Percentiles rank a stretch among this genome's conserved stretches.
phyloP scores from a whole-genome alignment of 352 stramenopile species.

The Thraustochytrium sp. region DNA sequence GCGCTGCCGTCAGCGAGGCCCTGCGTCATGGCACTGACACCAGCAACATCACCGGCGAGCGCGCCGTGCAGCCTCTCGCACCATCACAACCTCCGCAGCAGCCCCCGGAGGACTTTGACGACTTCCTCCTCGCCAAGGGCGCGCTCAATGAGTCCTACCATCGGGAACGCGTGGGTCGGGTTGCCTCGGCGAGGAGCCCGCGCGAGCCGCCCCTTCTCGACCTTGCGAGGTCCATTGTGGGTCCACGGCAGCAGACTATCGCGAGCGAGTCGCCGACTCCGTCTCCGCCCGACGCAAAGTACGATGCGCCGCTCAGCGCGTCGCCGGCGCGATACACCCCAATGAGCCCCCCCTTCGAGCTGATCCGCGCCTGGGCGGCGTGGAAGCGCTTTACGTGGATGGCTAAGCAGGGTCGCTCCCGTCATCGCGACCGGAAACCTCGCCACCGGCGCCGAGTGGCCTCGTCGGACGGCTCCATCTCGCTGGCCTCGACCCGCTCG shows the following conservation, averaged over 20 bases:
- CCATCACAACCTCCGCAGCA: not conserved
- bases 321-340: not conserved
- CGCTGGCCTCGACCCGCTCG: no score
- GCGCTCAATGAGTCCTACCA: not conserved
- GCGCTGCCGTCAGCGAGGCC: not conserved
- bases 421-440: not conserved
- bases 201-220: no score
- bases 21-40: no score
- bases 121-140: not conserved
- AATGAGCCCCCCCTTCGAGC: not conserved
- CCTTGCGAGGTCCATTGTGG: no score
- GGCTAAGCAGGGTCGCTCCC: not conserved
- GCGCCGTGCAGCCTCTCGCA: not conserved
- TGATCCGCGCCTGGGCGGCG: not conserved
- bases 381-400: conserved; percentile 12
- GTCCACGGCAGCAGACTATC: no score
- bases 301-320: not conserved
- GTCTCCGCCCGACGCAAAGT: not conserved
- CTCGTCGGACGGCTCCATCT: no score
- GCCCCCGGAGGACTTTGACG: not conserved
- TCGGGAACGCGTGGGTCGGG: not conserved
- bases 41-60: no score
- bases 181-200: not conserved
- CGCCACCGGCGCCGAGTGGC: no score
- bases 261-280: no score